Percentiles rank a stretch among this genome's conserved stretches.
phyloP scores from a whole-genome alignment of 1,284 basidiomycete genomes.

The Malassezia dermatis region DNA sequence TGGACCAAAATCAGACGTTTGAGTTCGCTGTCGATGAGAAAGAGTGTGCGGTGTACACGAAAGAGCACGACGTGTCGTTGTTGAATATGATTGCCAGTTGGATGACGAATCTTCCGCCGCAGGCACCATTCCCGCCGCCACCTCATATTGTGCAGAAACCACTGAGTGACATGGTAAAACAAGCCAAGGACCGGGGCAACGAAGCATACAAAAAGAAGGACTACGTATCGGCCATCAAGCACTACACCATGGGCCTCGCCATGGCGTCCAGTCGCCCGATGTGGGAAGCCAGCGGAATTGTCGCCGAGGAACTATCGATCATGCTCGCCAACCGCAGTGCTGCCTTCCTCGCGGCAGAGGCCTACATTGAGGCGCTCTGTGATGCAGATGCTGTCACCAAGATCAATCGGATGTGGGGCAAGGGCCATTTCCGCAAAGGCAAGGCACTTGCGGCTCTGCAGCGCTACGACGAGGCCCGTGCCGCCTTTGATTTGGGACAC shows the following conservation, averaged over 20 bases:
- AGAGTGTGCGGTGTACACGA: conserved; percentile 10
- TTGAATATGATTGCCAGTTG: conserved; percentile 44
- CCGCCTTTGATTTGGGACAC: conserved; percentile 70
- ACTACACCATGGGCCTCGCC: conserved; percentile 72
- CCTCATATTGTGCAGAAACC: conserved; percentile 44
- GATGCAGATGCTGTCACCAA: conserved; percentile 84
- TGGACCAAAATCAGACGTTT: conserved; percentile 6
- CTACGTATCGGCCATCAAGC: conserved; percentile 64
- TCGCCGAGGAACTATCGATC: conserved; percentile 79
- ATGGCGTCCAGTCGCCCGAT: conserved; percentile 73
- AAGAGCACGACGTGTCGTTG: conserved; percentile 33
- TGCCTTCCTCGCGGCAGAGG: conserved; percentile 65
- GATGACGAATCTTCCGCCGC: conserved; percentile 31
- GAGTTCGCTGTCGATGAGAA: conserved; percentile 6
- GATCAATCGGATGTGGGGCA: conserved; percentile 78
- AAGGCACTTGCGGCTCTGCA: conserved; percentile 72
- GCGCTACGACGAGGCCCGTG: conserved; percentile 64
- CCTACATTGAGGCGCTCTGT: conserved; percentile 69
- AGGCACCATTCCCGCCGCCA: conserved; percentile 42
- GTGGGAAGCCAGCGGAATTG: conserved; percentile 72
- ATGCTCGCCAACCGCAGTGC: conserved; percentile 84
- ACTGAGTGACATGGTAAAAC: conserved; percentile 33
- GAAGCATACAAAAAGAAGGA: conserved; percentile 48
- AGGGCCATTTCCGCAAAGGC: conserved; percentile 86
- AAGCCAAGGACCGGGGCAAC: conserved; percentile 45